Evolutionary conservation across 1,284 basidiomycete genomes (phyloP).

Genomic region (Puccinia triticina): DNA sequence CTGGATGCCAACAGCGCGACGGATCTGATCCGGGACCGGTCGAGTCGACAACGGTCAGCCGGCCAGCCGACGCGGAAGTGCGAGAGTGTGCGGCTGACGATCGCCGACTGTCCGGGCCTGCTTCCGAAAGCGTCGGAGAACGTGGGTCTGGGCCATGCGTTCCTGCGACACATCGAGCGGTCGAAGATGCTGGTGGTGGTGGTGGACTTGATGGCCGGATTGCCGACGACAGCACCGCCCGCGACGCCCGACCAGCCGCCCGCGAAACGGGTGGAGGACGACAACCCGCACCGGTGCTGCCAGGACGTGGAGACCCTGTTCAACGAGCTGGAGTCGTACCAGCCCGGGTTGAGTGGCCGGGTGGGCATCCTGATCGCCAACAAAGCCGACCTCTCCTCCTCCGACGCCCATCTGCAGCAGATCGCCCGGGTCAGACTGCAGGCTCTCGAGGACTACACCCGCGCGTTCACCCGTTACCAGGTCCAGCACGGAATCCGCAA

Average conservation of each 20-base stretch:
- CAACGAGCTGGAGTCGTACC: conserved; percentile 51
- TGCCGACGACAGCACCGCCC: conserved; percentile 9
- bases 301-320: conserved; percentile 75
- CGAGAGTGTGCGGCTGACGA: conserved; percentile 82
- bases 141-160: conserved; percentile 89
- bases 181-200: conserved; percentile 88
- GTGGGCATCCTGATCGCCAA: conserved; percentile 76
- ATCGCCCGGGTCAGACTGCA: conserved; percentile 21
- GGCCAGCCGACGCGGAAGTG: conserved; percentile 47
- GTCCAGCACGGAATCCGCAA: background rate
- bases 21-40: conserved; percentile 54
- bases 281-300: conserved; percentile 75
- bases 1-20: conserved; percentile 64
- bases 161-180: conserved; percentile 89
- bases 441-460: conserved; percentile 10
- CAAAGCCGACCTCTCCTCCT: conserved; percentile 79
- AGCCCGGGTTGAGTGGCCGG: conserved; percentile 52
- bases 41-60: conserved; percentile 44
- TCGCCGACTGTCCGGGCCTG: conserved; percentile 96
- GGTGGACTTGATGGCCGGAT: conserved; percentile 75
- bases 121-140: conserved; percentile 81
- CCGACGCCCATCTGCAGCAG: background rate
- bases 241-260: conserved; percentile 62
- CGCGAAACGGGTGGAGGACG: background rate
- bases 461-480: background rate